Evolutionary conservation across 2,329 filamentous ascomycete species (phyloP).

Genomic region (Aulographum hederae): DNA sequence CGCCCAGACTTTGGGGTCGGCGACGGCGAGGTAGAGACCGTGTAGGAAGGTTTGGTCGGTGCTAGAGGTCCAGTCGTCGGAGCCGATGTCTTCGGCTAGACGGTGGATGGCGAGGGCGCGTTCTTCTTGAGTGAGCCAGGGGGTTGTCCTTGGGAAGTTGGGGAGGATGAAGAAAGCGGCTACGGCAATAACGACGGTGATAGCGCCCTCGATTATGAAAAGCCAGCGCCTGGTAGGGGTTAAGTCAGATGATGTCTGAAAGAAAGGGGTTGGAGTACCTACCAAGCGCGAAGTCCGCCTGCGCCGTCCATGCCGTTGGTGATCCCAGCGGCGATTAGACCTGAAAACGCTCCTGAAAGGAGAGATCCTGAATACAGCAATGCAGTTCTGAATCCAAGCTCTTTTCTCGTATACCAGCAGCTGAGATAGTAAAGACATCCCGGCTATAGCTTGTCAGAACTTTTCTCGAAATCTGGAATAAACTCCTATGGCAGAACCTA

Average conservation of each 20-base stretch:
- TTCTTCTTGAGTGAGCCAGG: constrained; percentile 20
- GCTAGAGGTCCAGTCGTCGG: constrained; percentile 19
- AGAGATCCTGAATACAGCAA: constrained; percentile 42
- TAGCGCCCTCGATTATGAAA: constrained; percentile 51
- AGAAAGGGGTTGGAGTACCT: constrained; percentile 6
- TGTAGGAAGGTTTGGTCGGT: constrained; percentile 19
- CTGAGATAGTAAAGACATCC: constrained; percentile 45
- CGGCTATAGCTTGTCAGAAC: constrained; percentile 18
- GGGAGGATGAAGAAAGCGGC: constrained; percentile 42
- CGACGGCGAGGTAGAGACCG: constrained; percentile 20
- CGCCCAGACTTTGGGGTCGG: constrained; percentile 21
- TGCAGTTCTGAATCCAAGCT: constrained; percentile 46
- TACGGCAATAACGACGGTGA: constrained; percentile 44
- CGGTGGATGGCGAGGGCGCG: constrained; percentile 19
- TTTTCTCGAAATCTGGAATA: not conserved
- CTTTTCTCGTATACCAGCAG: constrained; percentile 52
- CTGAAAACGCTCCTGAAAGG: constrained; percentile 22
- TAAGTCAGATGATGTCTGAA: constrained; percentile 3
- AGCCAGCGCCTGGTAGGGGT: constrained; percentile 31
- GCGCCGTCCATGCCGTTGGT: constrained; percentile 43
- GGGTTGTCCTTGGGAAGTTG: constrained; percentile 39
- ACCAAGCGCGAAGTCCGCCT: constrained; percentile 35
- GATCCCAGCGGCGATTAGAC: constrained; percentile 41
- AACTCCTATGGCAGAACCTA: constrained; percentile 14
- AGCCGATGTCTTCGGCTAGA: constrained; percentile 19